Conservation (phyloP, 148 eudicot genomes). For the Linanthus parryae region DNA sequence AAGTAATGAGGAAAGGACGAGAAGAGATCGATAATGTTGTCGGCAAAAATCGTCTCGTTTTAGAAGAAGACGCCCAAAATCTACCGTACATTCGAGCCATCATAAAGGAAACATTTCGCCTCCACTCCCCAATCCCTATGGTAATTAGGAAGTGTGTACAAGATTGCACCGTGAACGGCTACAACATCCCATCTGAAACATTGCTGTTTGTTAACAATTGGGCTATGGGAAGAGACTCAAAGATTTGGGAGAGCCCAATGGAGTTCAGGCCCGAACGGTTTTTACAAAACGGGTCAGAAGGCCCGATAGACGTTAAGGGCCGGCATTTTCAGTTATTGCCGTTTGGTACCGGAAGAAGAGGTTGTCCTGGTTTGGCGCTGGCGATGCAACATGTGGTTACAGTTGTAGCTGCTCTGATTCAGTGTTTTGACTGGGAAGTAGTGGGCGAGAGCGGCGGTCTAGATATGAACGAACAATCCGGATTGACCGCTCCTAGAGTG, state of each 20-base stretch:
- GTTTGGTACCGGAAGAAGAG: slow-evolving; percentile 26
- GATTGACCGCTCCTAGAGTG: slow-evolving; percentile 1
- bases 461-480: slow-evolving; percentile 10
- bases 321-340: slow-evolving; percentile 19
- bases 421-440: slow-evolving; percentile 27
- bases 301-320: slow-evolving; percentile 15
- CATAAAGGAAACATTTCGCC: slow-evolving; percentile 17
- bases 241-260: slow-evolving; percentile 21
- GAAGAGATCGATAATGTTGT: slow-evolving; percentile 14
- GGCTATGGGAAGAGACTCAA: slow-evolving; percentile 19
- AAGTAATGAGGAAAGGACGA: slow-evolving; percentile 10
- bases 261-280: slow-evolving; percentile 26
- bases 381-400: slow-evolving; percentile 11
- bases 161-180: slow-evolving; percentile 18
- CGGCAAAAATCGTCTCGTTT: slow-evolving; percentile 11
- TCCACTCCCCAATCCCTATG: slow-evolving; percentile 22
- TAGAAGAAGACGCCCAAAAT: slow-evolving; percentile 5
- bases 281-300: background rate
- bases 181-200: slow-evolving; percentile 18
- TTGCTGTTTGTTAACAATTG: slow-evolving; percentile 21
- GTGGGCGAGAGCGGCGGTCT: slow-evolving; percentile 3
- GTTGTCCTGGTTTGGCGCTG: slow-evolving; percentile 22
- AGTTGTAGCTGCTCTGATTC: slow-evolving; percentile 16
- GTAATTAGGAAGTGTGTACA: slow-evolving; percentile 12
- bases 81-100: slow-evolving; percentile 16